Percentiles rank a stretch among this genome's conserved stretches.
phyloP scores from a whole-genome alignment of 768 basidiomycete species.

The Vararia minispora region DNA sequence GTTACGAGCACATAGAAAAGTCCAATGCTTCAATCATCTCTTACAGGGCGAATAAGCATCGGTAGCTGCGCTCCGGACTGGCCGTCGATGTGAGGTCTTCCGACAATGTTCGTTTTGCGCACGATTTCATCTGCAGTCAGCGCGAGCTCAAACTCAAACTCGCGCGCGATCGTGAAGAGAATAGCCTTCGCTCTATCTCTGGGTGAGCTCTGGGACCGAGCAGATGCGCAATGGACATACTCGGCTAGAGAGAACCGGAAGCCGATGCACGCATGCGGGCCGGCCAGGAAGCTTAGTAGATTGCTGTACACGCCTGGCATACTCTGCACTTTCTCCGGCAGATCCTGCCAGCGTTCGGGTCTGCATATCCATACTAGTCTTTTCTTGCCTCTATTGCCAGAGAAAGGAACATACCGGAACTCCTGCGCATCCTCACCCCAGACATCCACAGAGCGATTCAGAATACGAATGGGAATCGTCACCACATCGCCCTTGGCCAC shows the following conservation, averaged over 20 bases:
- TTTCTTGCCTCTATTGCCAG: background rate
- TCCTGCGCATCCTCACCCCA: constrained; percentile 24
- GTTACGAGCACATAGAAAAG: too few species aligned
- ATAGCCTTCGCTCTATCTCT: constrained; percentile 19
- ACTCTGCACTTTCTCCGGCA: constrained; percentile 6
- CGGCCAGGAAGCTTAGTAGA: constrained; percentile 20
- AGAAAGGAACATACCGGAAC: constrained; percentile 12
- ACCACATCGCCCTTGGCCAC: constrained; percentile 13
- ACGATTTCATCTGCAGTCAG: constrained; percentile 3
- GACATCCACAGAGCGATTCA: constrained; percentile 19
- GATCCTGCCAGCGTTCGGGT: constrained; percentile 13
- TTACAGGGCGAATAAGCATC: constrained; percentile 6
- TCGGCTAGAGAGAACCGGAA: constrained; percentile 19
- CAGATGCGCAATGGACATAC: too few species aligned
- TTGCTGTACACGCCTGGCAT: constrained; percentile 12
- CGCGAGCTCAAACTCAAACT: constrained; percentile 16
- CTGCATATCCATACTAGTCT: background rate
- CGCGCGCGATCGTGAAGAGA: constrained; percentile 15
- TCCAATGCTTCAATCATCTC: constrained; percentile 5
- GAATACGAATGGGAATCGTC: constrained; percentile 15
- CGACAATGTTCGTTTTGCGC: constrained; percentile 6
- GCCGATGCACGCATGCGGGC: constrained; percentile 20
- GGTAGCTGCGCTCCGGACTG: constrained; percentile 10
- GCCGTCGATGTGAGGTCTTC: constrained; percentile 9
- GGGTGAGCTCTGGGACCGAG: too few species aligned